Conservation (phyloP, 306 rosid genomes). For the Sicyos baderoa region DNA sequence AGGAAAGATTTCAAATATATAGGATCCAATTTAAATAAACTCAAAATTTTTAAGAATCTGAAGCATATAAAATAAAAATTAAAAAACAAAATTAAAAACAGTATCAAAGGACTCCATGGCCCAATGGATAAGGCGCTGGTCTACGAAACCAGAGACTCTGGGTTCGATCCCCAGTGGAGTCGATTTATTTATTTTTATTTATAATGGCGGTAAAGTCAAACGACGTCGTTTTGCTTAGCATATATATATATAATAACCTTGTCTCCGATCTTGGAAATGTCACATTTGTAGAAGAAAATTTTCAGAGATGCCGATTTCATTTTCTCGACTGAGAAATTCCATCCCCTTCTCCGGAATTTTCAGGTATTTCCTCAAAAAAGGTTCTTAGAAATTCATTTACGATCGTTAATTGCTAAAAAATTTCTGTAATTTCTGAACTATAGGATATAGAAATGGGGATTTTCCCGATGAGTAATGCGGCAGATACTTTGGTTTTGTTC, state of each 20-base stretch:
- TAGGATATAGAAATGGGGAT: neutral
- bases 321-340: conserved; percentile 37
- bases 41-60: too few species aligned
- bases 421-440: neutral
- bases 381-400: neutral
- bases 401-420: neutral
- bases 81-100: too few species aligned
- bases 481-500: too few species aligned
- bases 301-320: conserved; percentile 29
- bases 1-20: too few species aligned
- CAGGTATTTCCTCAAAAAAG: conserved; percentile 28
- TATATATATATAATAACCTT: too few species aligned
- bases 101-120: conserved; percentile 22
- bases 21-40: too few species aligned
- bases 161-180: conserved; percentile 81
- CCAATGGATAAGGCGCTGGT: conserved; percentile 98
- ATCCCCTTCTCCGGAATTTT: conserved; percentile 59
- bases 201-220: too few species aligned
- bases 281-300: neutral
- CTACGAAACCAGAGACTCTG: conserved; percentile 90
- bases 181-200: neutral
- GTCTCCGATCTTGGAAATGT: too few species aligned
- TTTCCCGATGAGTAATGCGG: too few species aligned
- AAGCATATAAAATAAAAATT: too few species aligned
- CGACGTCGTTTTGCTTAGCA: too few species aligned